Evolutionary conservation across 768 basidiomycete species (phyloP), one percentile per base, ranked within the genome.

Genomic region (Xerocomus brunneocitrinus): DNA sequence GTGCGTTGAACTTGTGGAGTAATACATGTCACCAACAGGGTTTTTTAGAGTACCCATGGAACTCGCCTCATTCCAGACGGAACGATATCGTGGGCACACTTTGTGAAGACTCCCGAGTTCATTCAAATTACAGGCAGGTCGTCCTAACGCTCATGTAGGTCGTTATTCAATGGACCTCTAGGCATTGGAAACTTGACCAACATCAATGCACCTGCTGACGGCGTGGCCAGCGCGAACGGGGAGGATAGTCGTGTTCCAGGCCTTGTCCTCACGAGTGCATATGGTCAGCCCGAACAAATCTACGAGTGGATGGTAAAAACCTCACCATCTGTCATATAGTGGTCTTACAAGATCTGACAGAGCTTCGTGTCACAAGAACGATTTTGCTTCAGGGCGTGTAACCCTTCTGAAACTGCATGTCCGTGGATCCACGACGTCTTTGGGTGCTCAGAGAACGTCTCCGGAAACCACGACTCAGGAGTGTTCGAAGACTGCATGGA

Each of bases 331-430:
- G 39, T 54, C 32, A 38, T 35, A 25, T 38, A 49, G 38, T 43
- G n/a, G 46, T 59, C 56, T 59, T 19, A 61, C 55, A 25, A 27
- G 35, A 45, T 53, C 44, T 46, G 34, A 55, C 58, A 84, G 83
- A 83, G 84, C 68, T 87, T 85, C 62, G 74, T 89, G 51, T 76
- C 79, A 5, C 73, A 72, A 56, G 63, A 73, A 43, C 68, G 79
- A 57, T 91, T 88, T 71, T 91, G 87, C 72, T 79, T 89, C 73
- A 81, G 87, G 42, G 85, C 79, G 14, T 89, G 85, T 68, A 81
- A 80, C 51, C 77, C 79, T 25, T 68, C 67, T 34, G 73, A 72
- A 1, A 70, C 67, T 24, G 71, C 75, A 59, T 89, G 85, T 65
- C 74, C 87, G 59, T 84, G 84, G 58, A 81, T 85, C 57, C 74